Evolutionary conservation across 1,139 yeast genomes (phyloP).

Genomic region (Kodamaea ohmeri): DNA sequence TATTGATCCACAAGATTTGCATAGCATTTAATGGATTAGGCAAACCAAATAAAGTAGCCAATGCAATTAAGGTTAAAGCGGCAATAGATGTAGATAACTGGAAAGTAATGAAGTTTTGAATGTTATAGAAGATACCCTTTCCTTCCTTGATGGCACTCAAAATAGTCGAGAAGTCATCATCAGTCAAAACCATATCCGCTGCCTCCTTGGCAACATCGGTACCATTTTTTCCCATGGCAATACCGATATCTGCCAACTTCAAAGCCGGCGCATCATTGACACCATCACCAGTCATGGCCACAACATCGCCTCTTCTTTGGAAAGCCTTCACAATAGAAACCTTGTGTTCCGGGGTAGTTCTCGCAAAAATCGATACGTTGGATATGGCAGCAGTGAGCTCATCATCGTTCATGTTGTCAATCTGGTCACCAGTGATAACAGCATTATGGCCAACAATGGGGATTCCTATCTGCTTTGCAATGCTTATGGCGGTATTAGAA

Average conservation of each 20-base stretch:
- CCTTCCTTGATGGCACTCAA: conserved; percentile 94
- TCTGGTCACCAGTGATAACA: conserved; percentile 79
- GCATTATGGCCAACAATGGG: conserved; percentile 66
- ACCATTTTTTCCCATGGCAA: conserved; percentile 95
- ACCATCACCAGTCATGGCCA: conserved; percentile 99
- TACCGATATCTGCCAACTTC: conserved; percentile 95
- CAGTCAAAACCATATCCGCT: conserved; percentile 95
- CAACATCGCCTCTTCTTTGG: conserved; percentile 90
- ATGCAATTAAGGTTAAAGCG: conserved; percentile 83
- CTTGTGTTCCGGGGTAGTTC: conserved; percentile 96
- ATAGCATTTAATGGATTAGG: conserved; percentile 98
- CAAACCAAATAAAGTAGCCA: conserved; percentile 79
- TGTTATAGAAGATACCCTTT: conserved; percentile 90
- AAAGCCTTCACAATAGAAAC: conserved; percentile 87
- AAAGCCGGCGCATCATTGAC: conserved; percentile 99
- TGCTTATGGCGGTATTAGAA: conserved; percentile 86
- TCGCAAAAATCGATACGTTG: conserved; percentile 86
- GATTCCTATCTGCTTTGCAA: conserved; percentile 91
- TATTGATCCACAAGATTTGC: conserved; percentile 97
- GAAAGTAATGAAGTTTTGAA: conserved; percentile 89
- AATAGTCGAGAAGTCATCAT: conserved; percentile 93
- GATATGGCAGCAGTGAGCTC: conserved; percentile 71
- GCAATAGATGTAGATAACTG: conserved; percentile 95
- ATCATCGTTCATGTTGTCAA: conserved; percentile 68
- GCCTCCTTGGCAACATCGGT: conserved; percentile 99